These are phyloP conservation scores for Acanthamoeba castellanii DNA, from an alignment of 208 protist genomes.

Conservation along the genomic window DNA sequence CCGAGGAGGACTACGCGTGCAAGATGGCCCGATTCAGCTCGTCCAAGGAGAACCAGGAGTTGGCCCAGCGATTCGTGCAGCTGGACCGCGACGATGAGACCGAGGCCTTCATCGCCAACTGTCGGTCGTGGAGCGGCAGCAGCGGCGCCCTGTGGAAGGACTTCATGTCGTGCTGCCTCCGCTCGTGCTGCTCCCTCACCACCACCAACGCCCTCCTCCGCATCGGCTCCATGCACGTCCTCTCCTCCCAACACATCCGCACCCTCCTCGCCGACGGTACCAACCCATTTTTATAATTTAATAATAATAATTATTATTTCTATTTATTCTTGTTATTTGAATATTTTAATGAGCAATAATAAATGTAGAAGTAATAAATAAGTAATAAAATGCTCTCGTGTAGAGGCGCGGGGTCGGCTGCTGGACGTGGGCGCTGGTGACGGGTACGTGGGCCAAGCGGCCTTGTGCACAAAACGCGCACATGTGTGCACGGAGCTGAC, in stretches of 20 bases:
- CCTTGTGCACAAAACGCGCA: neutral
- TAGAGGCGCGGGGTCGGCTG: neutral
- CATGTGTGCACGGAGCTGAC: neutral
- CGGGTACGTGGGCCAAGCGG: neutral
- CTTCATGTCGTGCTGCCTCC: neutral
- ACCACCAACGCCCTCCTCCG: conserved; percentile 28
- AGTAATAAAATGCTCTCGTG: neutral
- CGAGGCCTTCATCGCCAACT: neutral
- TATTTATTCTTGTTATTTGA: neutral
- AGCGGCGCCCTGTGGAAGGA: neutral
- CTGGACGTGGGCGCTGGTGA: conserved; percentile 40
- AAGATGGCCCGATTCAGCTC: neutral
- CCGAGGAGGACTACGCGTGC: conserved; percentile 39
- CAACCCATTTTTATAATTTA: neutral
- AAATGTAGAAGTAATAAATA: neutral
- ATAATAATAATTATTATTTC: neutral
- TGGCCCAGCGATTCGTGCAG: conserved; percentile 10
- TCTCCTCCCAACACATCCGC: conserved; percentile 14
- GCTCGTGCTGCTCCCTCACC: conserved; percentile 21
- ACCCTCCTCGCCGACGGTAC: conserved; percentile 1
- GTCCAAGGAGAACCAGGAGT: neutral
- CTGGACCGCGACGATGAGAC: conserved; percentile 12
- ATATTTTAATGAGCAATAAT: no score
- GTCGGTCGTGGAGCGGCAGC: neutral
- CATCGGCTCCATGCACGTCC: conserved; percentile 26